Conservation (phyloP, 2,329 filamentous ascomycete genomes). For the Sclerotinia nivalis region DNA sequence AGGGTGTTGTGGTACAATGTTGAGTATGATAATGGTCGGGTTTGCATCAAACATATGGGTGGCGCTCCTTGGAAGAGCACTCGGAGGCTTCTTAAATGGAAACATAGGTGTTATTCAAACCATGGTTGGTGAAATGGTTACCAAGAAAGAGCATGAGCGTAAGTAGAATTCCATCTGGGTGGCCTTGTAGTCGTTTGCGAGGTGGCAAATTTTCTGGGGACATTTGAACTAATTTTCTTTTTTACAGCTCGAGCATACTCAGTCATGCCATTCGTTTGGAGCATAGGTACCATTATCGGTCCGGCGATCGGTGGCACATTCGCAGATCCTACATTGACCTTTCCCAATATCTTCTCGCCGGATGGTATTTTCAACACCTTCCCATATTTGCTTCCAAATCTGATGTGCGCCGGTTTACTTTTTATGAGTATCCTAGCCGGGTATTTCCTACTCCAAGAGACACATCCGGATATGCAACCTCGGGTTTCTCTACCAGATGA, state of each 20-base stretch:
- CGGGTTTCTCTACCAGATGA: constrained; percentile 49
- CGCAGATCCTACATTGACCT: constrained; percentile 73
- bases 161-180: background rate
- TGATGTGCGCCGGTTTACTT: constrained; percentile 76
- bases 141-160: constrained; percentile 47
- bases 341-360: constrained; percentile 67
- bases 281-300: constrained; percentile 83
- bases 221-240: constrained; percentile 13
- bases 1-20: constrained; percentile 78
- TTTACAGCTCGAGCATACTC: constrained; percentile 69
- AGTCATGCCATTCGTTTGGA: constrained; percentile 95
- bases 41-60: constrained; percentile 82
- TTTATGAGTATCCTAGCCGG: constrained; percentile 76
- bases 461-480: constrained; percentile 78
- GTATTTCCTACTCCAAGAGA: constrained; percentile 83
- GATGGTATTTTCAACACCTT: constrained; percentile 72
- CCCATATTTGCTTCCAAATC: constrained; percentile 86
- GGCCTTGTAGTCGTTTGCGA: background rate
- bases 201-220: background rate
- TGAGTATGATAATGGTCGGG: constrained; percentile 81
- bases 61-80: constrained; percentile 70
- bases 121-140: constrained; percentile 88
- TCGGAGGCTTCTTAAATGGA: constrained; percentile 84
- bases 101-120: constrained; percentile 85
- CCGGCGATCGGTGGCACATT: constrained; percentile 86